Evolutionary conservation across 2,329 filamentous ascomycete genomes (phyloP), one percentile per base, ranked within the genome.

Genomic region (Fusarium sacchari): DNA sequence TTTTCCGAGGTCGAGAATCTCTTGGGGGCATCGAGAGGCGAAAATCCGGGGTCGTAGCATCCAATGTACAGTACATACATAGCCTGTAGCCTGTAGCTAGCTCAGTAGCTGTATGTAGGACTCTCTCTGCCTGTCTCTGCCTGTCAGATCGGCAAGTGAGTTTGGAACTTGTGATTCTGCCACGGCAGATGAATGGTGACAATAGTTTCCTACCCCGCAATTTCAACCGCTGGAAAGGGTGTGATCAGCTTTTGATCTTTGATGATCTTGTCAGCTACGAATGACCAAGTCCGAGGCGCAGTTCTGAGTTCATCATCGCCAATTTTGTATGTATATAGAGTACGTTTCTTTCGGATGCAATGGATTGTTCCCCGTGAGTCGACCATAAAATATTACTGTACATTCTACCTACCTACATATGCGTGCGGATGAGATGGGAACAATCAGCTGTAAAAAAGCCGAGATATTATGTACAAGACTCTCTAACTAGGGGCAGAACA

Each of bases 161-260:
- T 34, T 44, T 53, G 24, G 49, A 26, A 26, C 24, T 42, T 34
- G 24, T 36, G 30, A 26, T 39, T 47, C 40, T 56, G 30, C n/a
- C 9, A 44, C 46, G 37, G 34, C 42, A 22, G 43, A 26, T 63
- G 66, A 50, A 61, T 65, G 34, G 44, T 70, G 59, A 52, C 34
- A 70, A 64, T 49, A 50, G 63, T 60, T 68, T 69, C n/a, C 57
- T 72, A 73, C 70, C 69, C 70, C 70, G 69, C 69, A 72, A 73
- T 59, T 28, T 18, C 30, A 49, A 42, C 57, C 36, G 22, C 37
- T 37, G 44, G 24, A 47, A 58, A 46, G 64, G 53, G 47, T 62
- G 42, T 50, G 69, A 70, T 60, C 56, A 56, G 69, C 64, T 56
- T 53, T 58, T 30, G 39, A 69, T 55, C 47, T 63, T 34, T 28